These are phyloP conservation scores for Wickerhamomyces canadensis DNA, from an alignment of 805 yeast genomes.

Conservation along the genomic window DNA sequence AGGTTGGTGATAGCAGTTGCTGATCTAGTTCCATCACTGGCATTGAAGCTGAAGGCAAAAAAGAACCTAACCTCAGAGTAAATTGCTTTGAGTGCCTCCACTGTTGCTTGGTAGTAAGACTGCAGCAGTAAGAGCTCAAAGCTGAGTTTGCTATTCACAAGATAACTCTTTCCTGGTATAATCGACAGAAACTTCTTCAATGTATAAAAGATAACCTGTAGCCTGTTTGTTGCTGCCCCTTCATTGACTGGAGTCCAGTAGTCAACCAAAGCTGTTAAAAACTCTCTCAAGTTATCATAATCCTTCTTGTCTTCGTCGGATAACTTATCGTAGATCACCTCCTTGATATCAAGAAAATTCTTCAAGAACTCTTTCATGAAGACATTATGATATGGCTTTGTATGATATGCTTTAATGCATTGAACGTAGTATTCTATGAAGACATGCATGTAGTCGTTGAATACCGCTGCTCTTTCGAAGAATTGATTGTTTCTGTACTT, in stretches of 20 bases:
- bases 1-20: constrained; percentile 13
- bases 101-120: constrained; percentile 29
- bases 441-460: constrained; percentile 17
- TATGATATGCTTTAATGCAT: constrained; percentile 27
- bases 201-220: constrained; percentile 21
- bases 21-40: constrained; percentile 28
- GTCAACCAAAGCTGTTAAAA: constrained; percentile 6
- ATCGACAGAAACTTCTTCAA: constrained; percentile 20
- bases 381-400: constrained; percentile 25
- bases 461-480: constrained; percentile 16
- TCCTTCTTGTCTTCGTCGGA: constrained; percentile 6
- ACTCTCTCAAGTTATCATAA: constrained; percentile 14
- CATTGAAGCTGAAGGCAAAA: constrained; percentile 30
- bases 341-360: constrained; percentile 16
- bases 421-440: constrained; percentile 24
- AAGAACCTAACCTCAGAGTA: constrained; percentile 32
- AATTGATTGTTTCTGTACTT: constrained; percentile 7
- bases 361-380: constrained; percentile 25
- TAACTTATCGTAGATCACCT: constrained; percentile 14
- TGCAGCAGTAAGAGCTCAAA: constrained; percentile 22
- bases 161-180: constrained; percentile 15
- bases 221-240: constrained; percentile 13
- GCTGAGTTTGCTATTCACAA: constrained; percentile 1
- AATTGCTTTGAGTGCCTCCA: constrained; percentile 28
- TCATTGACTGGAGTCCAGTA: constrained; percentile 13